phyloP scores from a whole-genome alignment of 306 rosid genomes.

The Cicer pinnatifidum region DNA sequence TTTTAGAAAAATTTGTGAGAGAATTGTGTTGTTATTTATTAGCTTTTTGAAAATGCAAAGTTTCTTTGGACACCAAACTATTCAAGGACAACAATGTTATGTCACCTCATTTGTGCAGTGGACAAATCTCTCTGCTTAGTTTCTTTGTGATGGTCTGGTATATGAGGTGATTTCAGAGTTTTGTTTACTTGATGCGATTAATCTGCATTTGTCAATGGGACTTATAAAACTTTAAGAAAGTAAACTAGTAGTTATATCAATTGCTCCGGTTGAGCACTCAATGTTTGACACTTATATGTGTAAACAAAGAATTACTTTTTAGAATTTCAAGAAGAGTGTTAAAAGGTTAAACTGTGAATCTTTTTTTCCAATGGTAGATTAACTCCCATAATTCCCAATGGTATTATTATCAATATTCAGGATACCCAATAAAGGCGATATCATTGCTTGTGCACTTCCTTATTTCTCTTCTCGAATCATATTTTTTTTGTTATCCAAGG shows the following conservation, averaged over 20 bases:
- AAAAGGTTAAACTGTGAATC: not conserved
- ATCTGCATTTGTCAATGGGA: not conserved
- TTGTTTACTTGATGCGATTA: not conserved
- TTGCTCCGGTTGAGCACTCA: not conserved
- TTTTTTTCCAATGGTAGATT: conserved; percentile 14
- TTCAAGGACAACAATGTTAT: not conserved
- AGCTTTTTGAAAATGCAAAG: not conserved
- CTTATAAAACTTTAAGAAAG: not conserved
- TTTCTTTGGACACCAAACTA: conserved; percentile 8
- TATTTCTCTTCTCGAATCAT: not conserved
- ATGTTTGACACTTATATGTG: not conserved
- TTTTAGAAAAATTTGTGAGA: not conserved
- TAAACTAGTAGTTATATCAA: not conserved
- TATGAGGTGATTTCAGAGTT: not conserved
- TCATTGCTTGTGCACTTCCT: not conserved
- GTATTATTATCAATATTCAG: not conserved
- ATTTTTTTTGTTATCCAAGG: not conserved
- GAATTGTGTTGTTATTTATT: not conserved
- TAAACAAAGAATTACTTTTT: not conserved
- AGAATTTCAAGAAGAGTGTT: not conserved
- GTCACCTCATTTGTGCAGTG: not conserved
- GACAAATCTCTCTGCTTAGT: not conserved
- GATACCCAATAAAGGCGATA: not conserved
- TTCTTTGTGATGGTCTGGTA: conserved; percentile 13
- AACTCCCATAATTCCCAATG: not conserved